Evolutionary conservation across 106 monocot genomes (phyloP), one percentile per base, ranked within the genome.

Genomic region (Triglochin maritima): DNA sequence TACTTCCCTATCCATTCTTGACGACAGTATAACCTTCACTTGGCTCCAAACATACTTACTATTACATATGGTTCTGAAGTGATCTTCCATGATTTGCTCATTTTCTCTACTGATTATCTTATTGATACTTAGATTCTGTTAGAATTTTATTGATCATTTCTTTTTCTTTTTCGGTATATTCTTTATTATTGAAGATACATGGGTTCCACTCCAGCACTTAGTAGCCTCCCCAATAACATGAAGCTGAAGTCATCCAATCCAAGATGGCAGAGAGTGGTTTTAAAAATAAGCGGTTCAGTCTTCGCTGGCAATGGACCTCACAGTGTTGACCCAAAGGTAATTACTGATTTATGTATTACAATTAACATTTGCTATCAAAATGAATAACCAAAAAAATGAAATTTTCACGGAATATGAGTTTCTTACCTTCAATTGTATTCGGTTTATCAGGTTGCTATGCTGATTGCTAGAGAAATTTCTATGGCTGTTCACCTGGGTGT

Each of bases 321-420:
- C 61, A 98, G 88, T 89, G 86, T 92, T 70, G 92, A 92, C 7
- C 88, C 88, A 43, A 84, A 98, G 91, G 96, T 93, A 15, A 60
- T 58, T 58, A 5, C 44, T 11, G 5, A 46, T 41, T 64, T 29
- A 29, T 29, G 29, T 29, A 29, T 29, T 29, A 29, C 29, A 29
- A 29, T 29, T 29, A 29, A 29, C 29, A 29, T 29, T 29, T 29
- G 29, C 29, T 29, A 29, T 29, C 29, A 29, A 29, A 29, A 29
- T 29, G 29, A 29, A 29, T 29, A 29, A 29, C 29, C 29, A 29
- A 1, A 29, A 29, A 29, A 29, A 29, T 29, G 29, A 29, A 29
- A 29, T 29, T 52, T 52, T 52, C 52, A 52, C 11, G 52, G 52
- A 7, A 7, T 8, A 52, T 52, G 11, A 11, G 11, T 0, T 11